A percentile compares a stretch with the other conserved stretches of the same genome.
Conservation (phyloP, 2,329 filamentous ascomycete species). For the Incumbomyces lentus region DNA sequence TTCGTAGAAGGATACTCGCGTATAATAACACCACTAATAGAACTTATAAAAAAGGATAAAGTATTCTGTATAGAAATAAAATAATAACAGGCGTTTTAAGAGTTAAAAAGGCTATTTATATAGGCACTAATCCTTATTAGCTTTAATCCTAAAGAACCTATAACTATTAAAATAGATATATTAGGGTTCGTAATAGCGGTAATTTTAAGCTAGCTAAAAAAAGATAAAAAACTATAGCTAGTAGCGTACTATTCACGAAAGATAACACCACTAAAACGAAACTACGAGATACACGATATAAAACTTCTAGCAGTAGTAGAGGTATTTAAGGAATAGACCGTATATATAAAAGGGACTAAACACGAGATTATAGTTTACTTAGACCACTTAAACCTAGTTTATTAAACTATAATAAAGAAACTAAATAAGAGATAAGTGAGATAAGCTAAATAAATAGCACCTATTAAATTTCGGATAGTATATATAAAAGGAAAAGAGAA, state of each 20-base stretch:
- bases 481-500: conserved; percentile 11
- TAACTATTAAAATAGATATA: too few relatives aligned
- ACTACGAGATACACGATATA: too few relatives aligned
- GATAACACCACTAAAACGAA: too few relatives aligned
- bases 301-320: too few relatives aligned
- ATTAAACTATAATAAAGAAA: conserved; percentile 5
- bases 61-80: not conserved
- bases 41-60: conserved; percentile 7
- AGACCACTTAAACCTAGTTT: too few relatives aligned
- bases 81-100: conserved; percentile 4
- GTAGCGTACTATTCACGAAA: too few relatives aligned
- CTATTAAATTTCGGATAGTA: conserved; percentile 12
- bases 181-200: too few relatives aligned
- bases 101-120: not conserved
- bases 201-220: too few relatives aligned
- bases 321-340: conserved; percentile 11
- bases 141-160: too few relatives aligned
- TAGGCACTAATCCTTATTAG: too few relatives aligned
- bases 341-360: not conserved
- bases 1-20: conserved; percentile 17
- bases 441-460: conserved; percentile 3
- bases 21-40: conserved; percentile 2
- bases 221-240: too few relatives aligned
- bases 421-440: conserved; percentile 8
- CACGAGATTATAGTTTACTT: too few relatives aligned